Evolutionary conservation across 805 yeast genomes (phyloP), one percentile per base, ranked within the genome.

Genomic region (Teunomyces lycoperdinae): DNA sequence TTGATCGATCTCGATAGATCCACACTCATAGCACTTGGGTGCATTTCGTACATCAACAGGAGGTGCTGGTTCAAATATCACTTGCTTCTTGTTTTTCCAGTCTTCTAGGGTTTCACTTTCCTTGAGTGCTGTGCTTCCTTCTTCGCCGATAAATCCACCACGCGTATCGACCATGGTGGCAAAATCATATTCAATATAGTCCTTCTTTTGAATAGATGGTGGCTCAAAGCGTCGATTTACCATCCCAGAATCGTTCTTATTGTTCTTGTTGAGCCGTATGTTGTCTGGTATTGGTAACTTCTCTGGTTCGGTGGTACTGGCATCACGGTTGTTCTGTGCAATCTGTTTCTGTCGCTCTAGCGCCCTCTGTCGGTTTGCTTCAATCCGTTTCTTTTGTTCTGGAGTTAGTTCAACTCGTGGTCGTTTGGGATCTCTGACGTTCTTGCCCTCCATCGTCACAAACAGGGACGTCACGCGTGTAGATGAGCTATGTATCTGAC

Each of bases 121-220:
- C 83, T 85, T 79, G 32, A 80, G 81, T 16, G 77, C 83, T 14
- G 1, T 11, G 16, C 32, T 28, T 6, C 44, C 42, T 60, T 63
- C 49, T 55, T 68, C 55, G 33, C 60, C 64, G 53, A 91, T 72
- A 61, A 84, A 91, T 17, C 99, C 99, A 57, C 97, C 98, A 58
- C 79, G 78, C 1, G 86, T 73, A 57, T 94, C 97, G 52, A 81
- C 80, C 89, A 95, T 87, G n/a, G 89, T 86, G 2, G 97, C 80
- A 55, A 94, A 80, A 66, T 94, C 97, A 64, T 83, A 88, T 50
- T 87, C 94, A 28, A 87, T 87, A 60, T 86, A 87, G 56, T 86
- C 90, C 30, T 77, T 72, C 44, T 77, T 80, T 49, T 76, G 73
- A 26, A 86, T 78, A 5, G 70, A 57, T 5, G 72, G 74, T 16